Evolutionary conservation across 495 filamentous ascomycete species (phyloP).

Genomic region (Neurospora discreta): DNA sequence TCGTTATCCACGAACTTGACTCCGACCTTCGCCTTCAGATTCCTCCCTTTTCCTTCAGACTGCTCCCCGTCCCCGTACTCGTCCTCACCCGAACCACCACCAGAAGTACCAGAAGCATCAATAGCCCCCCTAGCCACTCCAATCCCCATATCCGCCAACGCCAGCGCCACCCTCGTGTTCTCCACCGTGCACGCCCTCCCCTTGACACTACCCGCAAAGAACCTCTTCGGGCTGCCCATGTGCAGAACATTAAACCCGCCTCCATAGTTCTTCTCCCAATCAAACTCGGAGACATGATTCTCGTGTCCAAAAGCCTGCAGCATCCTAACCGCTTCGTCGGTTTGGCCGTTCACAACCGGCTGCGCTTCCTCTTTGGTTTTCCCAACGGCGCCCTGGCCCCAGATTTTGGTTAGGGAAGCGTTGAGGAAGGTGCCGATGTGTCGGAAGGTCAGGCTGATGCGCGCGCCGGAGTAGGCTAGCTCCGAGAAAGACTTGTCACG

Average conservation of each 20-base stretch:
- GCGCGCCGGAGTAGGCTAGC: slow-evolving; percentile 56
- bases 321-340: slow-evolving; percentile 53
- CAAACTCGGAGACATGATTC: slow-evolving; percentile 60
- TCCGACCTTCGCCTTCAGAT: slow-evolving; percentile 5
- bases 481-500: slow-evolving; percentile 58
- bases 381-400: slow-evolving; percentile 77
- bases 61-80: background rate
- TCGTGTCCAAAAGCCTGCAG: slow-evolving; percentile 75
- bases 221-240: slow-evolving; percentile 38
- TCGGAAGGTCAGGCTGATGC: slow-evolving; percentile 90
- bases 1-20: slow-evolving; percentile 48
- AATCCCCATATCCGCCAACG: slow-evolving; percentile 49
- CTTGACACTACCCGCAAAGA: slow-evolving; percentile 42
- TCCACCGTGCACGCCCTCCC: slow-evolving; percentile 20
- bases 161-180: slow-evolving; percentile 46
- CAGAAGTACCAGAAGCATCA: slow-evolving; percentile 9
- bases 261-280: slow-evolving; percentile 74
- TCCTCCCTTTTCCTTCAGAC: background rate
- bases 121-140: slow-evolving; percentile 39
- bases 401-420: slow-evolving; percentile 52
- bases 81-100: background rate
- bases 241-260: slow-evolving; percentile 82
- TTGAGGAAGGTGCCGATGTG: slow-evolving; percentile 78
- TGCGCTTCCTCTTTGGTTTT: slow-evolving; percentile 51
- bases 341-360: slow-evolving; percentile 56